These are phyloP conservation scores for Rosa multiflora DNA, from an alignment of 306 rosid species.

Conservation along the genomic window DNA sequence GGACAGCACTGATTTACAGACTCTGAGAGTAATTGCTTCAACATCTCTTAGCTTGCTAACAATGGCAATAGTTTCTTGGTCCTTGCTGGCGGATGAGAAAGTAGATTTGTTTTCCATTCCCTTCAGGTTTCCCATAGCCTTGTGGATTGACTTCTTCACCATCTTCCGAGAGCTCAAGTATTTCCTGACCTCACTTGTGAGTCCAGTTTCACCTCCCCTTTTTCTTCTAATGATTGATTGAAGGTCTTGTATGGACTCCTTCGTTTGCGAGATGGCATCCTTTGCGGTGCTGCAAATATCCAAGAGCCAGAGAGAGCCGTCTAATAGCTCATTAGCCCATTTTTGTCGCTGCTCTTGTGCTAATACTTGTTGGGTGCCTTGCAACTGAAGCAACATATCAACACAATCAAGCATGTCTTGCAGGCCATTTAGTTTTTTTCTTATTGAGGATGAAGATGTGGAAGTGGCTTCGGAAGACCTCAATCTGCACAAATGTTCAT, in stretches of 20 bases:
- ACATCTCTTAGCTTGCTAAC: constrained; percentile 24
- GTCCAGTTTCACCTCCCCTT: background rate
- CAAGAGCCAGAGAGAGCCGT: constrained; percentile 35
- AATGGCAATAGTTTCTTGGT: background rate
- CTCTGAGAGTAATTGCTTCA: constrained; percentile 14
- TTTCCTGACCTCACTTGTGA: constrained; percentile 12
- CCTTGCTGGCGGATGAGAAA: background rate
- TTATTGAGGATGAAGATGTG: constrained; percentile 23
- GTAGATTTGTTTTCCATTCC: background rate
- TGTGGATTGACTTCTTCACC: constrained; percentile 27
- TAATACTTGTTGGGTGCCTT: constrained; percentile 29
- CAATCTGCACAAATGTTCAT: constrained; percentile 29
- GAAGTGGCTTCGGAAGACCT: constrained; percentile 24
- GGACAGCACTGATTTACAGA: constrained; percentile 29
- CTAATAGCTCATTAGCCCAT: constrained; percentile 33
- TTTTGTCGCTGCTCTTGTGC: constrained; percentile 24
- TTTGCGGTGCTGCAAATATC: constrained; percentile 28
- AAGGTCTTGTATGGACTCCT: background rate
- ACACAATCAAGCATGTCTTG: constrained; percentile 39
- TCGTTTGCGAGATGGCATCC: background rate
- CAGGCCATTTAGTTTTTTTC: constrained; percentile 33
- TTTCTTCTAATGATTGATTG: background rate
- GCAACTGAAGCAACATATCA: constrained; percentile 35
- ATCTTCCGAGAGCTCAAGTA: constrained; percentile 28
- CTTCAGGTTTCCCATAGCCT: constrained; percentile 9